Percentiles rank a stretch among this genome's conserved stretches.
phyloP scores from a whole-genome alignment of 2,329 filamentous ascomycete species.

The Paraphaeosphaeria minitans region DNA sequence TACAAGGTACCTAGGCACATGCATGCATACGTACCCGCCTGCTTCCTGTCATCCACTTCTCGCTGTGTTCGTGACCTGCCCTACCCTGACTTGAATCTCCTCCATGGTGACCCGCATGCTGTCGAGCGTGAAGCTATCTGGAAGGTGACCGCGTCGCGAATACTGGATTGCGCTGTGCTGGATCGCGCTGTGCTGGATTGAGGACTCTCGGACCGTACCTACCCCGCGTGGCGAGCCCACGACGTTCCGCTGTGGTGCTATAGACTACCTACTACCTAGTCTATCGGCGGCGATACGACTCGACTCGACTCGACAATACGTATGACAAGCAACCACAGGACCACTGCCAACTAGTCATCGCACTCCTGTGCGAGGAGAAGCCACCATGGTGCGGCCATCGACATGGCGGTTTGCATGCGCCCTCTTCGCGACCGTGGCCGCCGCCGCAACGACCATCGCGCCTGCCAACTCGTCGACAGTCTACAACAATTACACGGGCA shows the following conservation, averaged over 20 bases:
- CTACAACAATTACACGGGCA: conserved; percentile 12
- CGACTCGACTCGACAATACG: not conserved
- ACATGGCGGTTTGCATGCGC: conserved; percentile 31
- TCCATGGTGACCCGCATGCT: not conserved
- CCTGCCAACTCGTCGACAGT: conserved; percentile 33
- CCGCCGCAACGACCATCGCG: conserved; percentile 26
- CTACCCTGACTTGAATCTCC: not conserved
- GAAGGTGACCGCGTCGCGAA: not conserved
- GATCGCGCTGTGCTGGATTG: not conserved
- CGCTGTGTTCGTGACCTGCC: not conserved
- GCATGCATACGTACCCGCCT: conserved; percentile 4
- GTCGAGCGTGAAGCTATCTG: not conserved
- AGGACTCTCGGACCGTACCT: conserved; percentile 6
- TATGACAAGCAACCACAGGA: not conserved
- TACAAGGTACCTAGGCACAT: too few species aligned
- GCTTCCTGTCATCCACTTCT: not conserved
- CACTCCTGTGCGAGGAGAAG: not conserved
- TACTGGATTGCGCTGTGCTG: not conserved
- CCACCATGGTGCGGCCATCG: conserved; percentile 26
- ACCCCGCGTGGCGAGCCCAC: conserved; percentile 2
- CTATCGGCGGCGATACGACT: not conserved
- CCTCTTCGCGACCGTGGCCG: conserved; percentile 24
- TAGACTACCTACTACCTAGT: too few species aligned
- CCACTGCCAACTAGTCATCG: not conserved
- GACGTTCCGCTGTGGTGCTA: not conserved